phyloP scores from a whole-genome alignment of 1,139 yeast species.

The Barnettozyma hawaiiensis region DNA sequence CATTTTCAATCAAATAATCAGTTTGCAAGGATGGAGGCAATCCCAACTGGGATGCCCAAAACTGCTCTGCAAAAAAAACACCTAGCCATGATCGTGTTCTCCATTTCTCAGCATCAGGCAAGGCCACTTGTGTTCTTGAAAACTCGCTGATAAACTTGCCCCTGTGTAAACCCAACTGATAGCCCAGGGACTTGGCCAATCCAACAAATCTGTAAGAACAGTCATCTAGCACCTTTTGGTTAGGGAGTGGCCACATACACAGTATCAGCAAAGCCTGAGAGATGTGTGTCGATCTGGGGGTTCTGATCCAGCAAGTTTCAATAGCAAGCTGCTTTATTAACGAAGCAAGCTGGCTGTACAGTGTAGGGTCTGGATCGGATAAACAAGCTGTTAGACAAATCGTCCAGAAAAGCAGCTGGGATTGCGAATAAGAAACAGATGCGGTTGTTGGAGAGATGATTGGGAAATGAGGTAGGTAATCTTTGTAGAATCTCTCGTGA shows the following conservation, averaged over 20 bases:
- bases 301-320: slow-evolving; percentile 89
- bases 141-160: slow-evolving; percentile 91
- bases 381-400: slow-evolving; percentile 81
- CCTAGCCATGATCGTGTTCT: slow-evolving; percentile 91
- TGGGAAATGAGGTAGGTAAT: slow-evolving; percentile 74
- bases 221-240: slow-evolving; percentile 88
- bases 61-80: slow-evolving; percentile 80
- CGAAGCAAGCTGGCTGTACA: slow-evolving; percentile 71
- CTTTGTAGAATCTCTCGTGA: slow-evolving; percentile 60
- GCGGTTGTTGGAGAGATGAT: slow-evolving; percentile 69
- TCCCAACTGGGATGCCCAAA: slow-evolving; percentile 86
- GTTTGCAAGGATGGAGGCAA: slow-evolving; percentile 84
- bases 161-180: slow-evolving; percentile 88
- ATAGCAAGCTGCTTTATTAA: slow-evolving; percentile 83
- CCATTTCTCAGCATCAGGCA: slow-evolving; percentile 93
- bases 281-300: slow-evolving; percentile 91
- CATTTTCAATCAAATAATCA: slow-evolving; percentile 76
- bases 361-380: slow-evolving; percentile 80
- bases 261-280: slow-evolving; percentile 82
- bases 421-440: slow-evolving; percentile 72
- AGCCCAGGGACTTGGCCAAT: slow-evolving; percentile 74
- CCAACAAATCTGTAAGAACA: slow-evolving; percentile 86
- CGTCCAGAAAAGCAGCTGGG: slow-evolving; percentile 86
- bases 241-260: slow-evolving; percentile 90
- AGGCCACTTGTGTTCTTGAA: slow-evolving; percentile 79